These are phyloP conservation scores for Tanozyma kutaoensis DNA, from an alignment of 805 yeast species.

Conservation along the genomic window DNA sequence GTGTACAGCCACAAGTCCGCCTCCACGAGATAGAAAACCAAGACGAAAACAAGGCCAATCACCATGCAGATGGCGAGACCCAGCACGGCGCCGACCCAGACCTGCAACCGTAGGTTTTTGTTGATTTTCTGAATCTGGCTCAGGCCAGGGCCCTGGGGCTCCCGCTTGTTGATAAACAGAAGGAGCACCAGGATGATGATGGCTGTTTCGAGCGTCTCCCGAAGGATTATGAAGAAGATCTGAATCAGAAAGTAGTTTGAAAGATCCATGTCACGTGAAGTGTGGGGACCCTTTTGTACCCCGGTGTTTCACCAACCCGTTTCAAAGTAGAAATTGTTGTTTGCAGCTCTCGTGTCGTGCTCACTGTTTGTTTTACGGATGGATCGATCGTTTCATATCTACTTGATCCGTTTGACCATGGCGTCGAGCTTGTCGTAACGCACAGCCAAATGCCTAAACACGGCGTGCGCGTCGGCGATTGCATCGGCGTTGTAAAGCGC, in stretches of 20 bases:
- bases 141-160: conserved; percentile 2
- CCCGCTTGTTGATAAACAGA: conserved; percentile 50
- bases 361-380: conserved; percentile 1
- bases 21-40: conserved; percentile 63
- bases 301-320: background rate
- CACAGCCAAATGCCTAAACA: conserved; percentile 3
- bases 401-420: conserved; percentile 1
- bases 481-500: conserved; percentile 6
- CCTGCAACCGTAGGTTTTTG: conserved; percentile 41
- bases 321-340: background rate
- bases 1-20: conserved; percentile 79
- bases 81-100: conserved; percentile 67
- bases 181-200: conserved; percentile 60
- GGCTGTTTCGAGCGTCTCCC: conserved; percentile 70
- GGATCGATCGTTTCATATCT: background rate
- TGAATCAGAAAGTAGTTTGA: conserved; percentile 46
- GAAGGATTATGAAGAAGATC: conserved; percentile 56
- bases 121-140: conserved; percentile 5
- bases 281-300: background rate
- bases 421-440: conserved; percentile 6
- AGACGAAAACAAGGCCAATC: conserved; percentile 61
- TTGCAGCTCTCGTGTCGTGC: background rate
- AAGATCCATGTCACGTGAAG: conserved; percentile 3
- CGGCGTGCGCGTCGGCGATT: conserved; percentile 1
- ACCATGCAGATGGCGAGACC: conserved; percentile 61